Evolutionary conservation across 2,329 filamentous ascomycete genomes (phyloP), one percentile per base, ranked within the genome.

Genomic region (Alternaria dauci): DNA sequence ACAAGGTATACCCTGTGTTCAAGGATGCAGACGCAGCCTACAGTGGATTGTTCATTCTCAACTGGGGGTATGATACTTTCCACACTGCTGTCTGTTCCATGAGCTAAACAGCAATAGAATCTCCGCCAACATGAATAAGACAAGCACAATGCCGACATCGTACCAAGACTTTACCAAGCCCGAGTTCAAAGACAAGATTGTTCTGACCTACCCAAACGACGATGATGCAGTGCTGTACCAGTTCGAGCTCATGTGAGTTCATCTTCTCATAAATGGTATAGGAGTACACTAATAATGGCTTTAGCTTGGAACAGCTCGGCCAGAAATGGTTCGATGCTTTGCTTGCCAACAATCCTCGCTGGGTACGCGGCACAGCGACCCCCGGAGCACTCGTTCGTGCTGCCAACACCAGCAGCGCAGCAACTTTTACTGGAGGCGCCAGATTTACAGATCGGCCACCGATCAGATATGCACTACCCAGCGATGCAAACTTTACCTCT

Each of bases 171-270:
- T 79, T 55, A 70, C 84, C 3, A 76, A 80, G 8, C 84, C 85
- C 0, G 80, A 83, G 58, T 85, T 81, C 73, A 87, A 87, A 73
- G 56, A 55, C 23, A 59, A 59, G 38, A 41, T 59, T 4, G 38
- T 48, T 25, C 14, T 87, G 11, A 86, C 84, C 0, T 87, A 87
- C 57, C 86, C 85, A 9, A 86, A 87, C 59, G 86, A 87, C 41
- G 85, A 87, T 42, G 85, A 87, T 55, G 85, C 85, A 0, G 81
- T 87, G 2, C 74, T 85, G 0, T 86, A 78, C 42, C 81, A 81
- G 3, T 85, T 84, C 42, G 77, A 85, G 41, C 72, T 84, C 1
- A 80, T 86, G 73, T 72, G 62, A 55, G 70, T 62, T 8, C 8
- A 4, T 32, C 14, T 11, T 1, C 3, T 7, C 14, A 38, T 12